Conservation (phyloP, 352 stramenopile species). For the Pythium monospermum region DNA sequence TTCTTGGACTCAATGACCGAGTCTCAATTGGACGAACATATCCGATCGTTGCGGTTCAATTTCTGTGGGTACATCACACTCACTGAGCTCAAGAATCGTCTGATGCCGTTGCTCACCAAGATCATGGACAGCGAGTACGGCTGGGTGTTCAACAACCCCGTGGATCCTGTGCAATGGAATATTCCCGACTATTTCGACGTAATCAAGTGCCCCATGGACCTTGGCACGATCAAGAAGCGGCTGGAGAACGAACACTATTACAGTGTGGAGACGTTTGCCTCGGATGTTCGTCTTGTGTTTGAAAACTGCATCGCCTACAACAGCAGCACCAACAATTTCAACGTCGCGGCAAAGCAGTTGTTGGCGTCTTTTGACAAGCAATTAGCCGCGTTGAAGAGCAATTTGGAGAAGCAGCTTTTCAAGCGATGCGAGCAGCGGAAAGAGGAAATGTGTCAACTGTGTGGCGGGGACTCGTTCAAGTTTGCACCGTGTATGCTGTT, state of each 20-base stretch:
- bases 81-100: conserved; percentile 72
- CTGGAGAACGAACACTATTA: conserved; percentile 95
- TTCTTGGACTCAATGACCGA: conserved; percentile 86
- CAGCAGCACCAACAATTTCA: conserved; percentile 87
- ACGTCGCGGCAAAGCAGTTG: conserved; percentile 78
- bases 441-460: conserved; percentile 88
- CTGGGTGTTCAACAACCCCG: conserved; percentile 92
- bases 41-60: conserved; percentile 85
- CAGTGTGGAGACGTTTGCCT: conserved; percentile 82
- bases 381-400: conserved; percentile 59
- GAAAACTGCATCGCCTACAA: conserved; percentile 90
- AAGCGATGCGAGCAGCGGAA: conserved; percentile 77
- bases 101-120: conserved; percentile 80
- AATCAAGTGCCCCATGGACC: conserved; percentile 98
- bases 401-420: conserved; percentile 82
- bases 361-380: conserved; percentile 71
- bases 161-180: conserved; percentile 93
- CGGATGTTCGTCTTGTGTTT: conserved; percentile 85
- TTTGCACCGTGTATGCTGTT: conserved; percentile 89
- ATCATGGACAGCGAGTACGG: conserved; percentile 88
- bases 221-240: conserved; percentile 97
- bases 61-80: conserved; percentile 85
- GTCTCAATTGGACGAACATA: conserved; percentile 83
- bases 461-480: conserved; percentile 86
- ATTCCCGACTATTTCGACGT: conserved; percentile 91